A percentile compares a stretch with the other conserved stretches of the same genome.
Conservation (phyloP, 768 basidiomycete species). For the Rhizopogon vulgaris region DNA sequence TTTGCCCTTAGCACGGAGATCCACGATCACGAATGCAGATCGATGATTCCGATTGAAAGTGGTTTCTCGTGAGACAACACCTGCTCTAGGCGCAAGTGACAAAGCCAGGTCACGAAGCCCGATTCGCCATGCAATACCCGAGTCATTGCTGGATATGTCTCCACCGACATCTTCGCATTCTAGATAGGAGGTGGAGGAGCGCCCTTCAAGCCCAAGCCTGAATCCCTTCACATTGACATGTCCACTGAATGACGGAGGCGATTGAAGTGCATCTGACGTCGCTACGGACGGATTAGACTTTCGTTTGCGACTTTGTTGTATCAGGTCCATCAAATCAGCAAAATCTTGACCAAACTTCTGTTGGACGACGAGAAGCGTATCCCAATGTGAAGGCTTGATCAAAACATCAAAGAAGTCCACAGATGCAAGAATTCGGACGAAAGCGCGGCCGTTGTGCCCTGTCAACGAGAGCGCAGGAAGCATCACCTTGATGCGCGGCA, state of each 20-base stretch:
- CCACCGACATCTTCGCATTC: constrained; percentile 75
- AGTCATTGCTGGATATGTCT: constrained; percentile 38
- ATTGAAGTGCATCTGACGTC: constrained; percentile 8
- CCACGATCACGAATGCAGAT: constrained; percentile 81
- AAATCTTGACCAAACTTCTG: constrained; percentile 89
- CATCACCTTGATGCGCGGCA: constrained; percentile 51
- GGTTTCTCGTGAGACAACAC: constrained; percentile 26
- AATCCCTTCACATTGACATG: constrained; percentile 74
- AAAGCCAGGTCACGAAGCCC: constrained; percentile 70
- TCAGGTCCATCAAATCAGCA: constrained; percentile 65
- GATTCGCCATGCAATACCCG: constrained; percentile 57
- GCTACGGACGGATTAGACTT: constrained; percentile 9
- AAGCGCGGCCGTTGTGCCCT: constrained; percentile 45
- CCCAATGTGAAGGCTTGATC: constrained; percentile 79
- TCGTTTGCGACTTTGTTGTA: constrained; percentile 51
- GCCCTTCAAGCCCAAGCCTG: constrained; percentile 70
- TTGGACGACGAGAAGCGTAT: constrained; percentile 76
- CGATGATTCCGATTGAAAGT: constrained; percentile 54
- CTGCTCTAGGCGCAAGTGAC: constrained; percentile 67
- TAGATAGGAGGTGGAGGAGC: constrained; percentile 64
- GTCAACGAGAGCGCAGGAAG: constrained; percentile 63
- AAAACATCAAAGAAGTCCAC: constrained; percentile 67
- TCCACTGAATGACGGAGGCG: constrained; percentile 34
- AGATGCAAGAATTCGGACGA: constrained; percentile 48
- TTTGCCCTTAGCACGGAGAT: constrained; percentile 48